A percentile compares a stretch with the other conserved stretches of the same genome.
Evolutionary conservation across 2,329 filamentous ascomycete species (phyloP).

Genomic region (Dothideomycetidae sp.): DNA sequence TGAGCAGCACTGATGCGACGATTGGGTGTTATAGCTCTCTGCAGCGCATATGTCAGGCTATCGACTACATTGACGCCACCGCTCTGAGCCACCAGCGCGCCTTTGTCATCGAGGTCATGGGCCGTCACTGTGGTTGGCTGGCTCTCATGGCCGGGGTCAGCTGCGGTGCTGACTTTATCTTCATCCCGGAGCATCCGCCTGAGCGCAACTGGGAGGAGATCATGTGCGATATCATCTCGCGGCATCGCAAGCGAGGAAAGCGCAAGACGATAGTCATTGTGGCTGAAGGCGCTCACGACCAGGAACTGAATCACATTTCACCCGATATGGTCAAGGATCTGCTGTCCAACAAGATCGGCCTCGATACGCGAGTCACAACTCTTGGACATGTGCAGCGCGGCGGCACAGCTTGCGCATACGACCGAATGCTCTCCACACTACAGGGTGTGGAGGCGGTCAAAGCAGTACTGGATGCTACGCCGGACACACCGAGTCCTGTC

Average conservation of each 20-base stretch:
- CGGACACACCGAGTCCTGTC: conserved; percentile 80
- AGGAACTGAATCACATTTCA: conserved; percentile 68
- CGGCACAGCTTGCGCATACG: conserved; percentile 82
- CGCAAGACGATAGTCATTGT: conserved; percentile 97
- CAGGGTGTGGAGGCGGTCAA: conserved; percentile 92
- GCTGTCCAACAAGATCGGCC: conserved; percentile 61
- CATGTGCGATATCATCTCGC: conserved; percentile 62
- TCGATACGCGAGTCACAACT: conserved; percentile 90
- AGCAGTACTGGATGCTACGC: conserved; percentile 76
- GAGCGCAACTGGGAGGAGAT: conserved; percentile 76
- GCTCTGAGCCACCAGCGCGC: conserved; percentile 87
- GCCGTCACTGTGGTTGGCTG: conserved; percentile 92
- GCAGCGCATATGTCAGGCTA: conserved; percentile 82
- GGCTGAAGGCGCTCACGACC: conserved; percentile 84
- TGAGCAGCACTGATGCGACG: conserved; percentile 87
- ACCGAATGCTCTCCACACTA: conserved; percentile 80
- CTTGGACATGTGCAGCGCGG: conserved; percentile 96
- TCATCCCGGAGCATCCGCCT: conserved; percentile 89
- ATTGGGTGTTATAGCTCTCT: conserved; percentile 95
- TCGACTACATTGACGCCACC: conserved; percentile 94
- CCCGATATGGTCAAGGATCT: conserved; percentile 73
- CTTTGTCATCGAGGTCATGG: conserved; percentile 98
- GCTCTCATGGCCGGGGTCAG: conserved; percentile 92
- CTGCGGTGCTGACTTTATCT: conserved; percentile 90
- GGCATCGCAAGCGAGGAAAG: conserved; percentile 83